Conservation (phyloP, 2,329 filamentous ascomycete species). For the Ophiostoma sp. region DNA sequence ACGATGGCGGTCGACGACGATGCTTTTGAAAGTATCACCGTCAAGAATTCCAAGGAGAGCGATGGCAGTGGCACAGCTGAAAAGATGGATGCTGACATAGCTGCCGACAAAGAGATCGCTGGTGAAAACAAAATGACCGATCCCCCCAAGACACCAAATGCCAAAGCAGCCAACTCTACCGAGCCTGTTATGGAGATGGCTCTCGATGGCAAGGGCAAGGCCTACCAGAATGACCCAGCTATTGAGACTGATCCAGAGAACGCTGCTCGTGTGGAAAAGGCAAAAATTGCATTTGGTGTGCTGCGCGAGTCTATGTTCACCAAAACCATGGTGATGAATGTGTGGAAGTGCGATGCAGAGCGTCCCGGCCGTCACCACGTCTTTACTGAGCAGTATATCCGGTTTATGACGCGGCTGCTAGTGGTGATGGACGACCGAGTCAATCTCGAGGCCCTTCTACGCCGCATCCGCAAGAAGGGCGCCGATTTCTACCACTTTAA, state of each 20-base stretch:
- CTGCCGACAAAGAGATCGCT: background rate
- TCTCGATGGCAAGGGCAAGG: conserved; percentile 27
- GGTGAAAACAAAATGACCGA: background rate
- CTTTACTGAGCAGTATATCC: conserved; percentile 80
- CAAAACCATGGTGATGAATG: conserved; percentile 89
- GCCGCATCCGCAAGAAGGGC: conserved; percentile 73
- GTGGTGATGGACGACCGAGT: conserved; percentile 67
- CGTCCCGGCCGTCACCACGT: conserved; percentile 80
- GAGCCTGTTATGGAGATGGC: background rate
- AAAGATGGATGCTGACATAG: background rate
- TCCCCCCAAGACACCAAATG: background rate
- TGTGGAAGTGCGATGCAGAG: conserved; percentile 91
- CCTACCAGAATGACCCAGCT: background rate
- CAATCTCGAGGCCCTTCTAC: conserved; percentile 71
- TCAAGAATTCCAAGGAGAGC: background rate
- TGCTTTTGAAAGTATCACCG: background rate
- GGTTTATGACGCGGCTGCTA: conserved; percentile 71
- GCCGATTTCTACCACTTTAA: conserved; percentile 64
- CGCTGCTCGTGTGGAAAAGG: conserved; percentile 47
- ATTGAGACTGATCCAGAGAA: conserved; percentile 7
- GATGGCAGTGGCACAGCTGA: background rate
- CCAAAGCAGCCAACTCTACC: background rate
- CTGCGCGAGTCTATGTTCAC: conserved; percentile 72
- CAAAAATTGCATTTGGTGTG: conserved; percentile 72
- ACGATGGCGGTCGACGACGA: conserved; percentile 15